These are phyloP conservation scores for Monosporascus sp. DNA, from an alignment of 2,329 filamentous ascomycete species.

Conservation along the genomic window DNA sequence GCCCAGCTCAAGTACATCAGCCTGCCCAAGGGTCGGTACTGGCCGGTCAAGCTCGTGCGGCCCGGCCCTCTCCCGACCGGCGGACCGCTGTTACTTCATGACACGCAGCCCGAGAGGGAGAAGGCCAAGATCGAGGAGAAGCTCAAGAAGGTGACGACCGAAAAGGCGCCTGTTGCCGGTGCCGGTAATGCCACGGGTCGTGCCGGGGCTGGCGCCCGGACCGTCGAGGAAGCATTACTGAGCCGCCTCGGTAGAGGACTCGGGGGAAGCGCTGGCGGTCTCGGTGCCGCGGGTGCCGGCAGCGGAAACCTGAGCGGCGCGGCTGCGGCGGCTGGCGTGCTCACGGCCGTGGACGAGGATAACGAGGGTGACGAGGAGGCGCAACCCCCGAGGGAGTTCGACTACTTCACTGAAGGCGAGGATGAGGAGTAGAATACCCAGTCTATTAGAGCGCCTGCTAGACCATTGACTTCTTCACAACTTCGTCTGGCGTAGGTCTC, in stretches of 20 bases:
- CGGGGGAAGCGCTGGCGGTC: slow-evolving; percentile 8
- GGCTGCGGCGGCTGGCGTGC: slow-evolving; percentile 69
- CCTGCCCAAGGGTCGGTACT: slow-evolving; percentile 85
- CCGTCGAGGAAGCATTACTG: slow-evolving; percentile 28
- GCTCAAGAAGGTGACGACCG: slow-evolving; percentile 71
- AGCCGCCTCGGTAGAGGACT: slow-evolving; percentile 16
- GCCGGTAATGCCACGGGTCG: slow-evolving; percentile 15
- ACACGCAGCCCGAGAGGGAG: slow-evolving; percentile 71
- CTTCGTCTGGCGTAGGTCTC: no score
- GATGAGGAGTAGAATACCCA: slow-evolving; percentile 33
- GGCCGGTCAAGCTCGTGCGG: slow-evolving; percentile 64
- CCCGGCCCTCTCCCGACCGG: slow-evolving; percentile 67
- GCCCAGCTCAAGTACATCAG: slow-evolving; percentile 92
- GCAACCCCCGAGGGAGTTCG: slow-evolving; percentile 64
- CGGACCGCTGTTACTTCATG: slow-evolving; percentile 84
- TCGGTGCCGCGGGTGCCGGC: slow-evolving; percentile 13
- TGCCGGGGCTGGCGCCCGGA: slow-evolving; percentile 23
- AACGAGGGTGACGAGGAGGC: slow-evolving; percentile 70
- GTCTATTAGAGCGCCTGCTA: no score
- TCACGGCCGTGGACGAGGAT: slow-evolving; percentile 86
- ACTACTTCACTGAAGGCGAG: slow-evolving; percentile 68
- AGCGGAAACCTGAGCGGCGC: slow-evolving; percentile 43
- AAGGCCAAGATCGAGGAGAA: slow-evolving; percentile 87
- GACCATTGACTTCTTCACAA: no score
- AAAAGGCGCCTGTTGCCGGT: slow-evolving; percentile 53